These are phyloP conservation scores for Lactifluus subvellereus DNA, from an alignment of 768 basidiomycete species.

Conservation along the genomic window DNA sequence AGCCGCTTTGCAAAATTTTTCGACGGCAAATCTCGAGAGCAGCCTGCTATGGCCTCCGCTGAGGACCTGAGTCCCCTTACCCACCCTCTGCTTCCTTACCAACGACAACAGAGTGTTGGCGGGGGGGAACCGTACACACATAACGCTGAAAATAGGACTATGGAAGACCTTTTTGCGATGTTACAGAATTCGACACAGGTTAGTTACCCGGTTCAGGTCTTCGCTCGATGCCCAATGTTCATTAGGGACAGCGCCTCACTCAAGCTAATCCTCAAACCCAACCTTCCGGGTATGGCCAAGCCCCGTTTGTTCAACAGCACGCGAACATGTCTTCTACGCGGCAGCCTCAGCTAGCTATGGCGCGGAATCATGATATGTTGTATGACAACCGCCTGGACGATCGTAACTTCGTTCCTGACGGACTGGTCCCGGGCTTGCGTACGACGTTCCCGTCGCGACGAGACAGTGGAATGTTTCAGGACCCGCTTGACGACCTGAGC, in stretches of 20 bases:
- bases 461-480: conserved; percentile 50
- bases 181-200: conserved; percentile 73
- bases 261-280: conserved; percentile 23
- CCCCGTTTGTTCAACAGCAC: conserved; percentile 27
- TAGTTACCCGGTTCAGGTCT: conserved; percentile 24
- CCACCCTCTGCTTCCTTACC: conserved; percentile 40
- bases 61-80: conserved; percentile 40
- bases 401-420: conserved; percentile 74
- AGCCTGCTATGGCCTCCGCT: conserved; percentile 34
- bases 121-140: conserved; percentile 36
- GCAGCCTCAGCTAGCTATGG: conserved; percentile 33
- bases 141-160: conserved; percentile 49
- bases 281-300: conserved; percentile 26
- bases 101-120: conserved; percentile 39
- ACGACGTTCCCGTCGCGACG: conserved; percentile 56
- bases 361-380: conserved; percentile 55
- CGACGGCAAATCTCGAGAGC: conserved; percentile 53
- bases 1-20: conserved; percentile 88
- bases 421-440: conserved; percentile 80
- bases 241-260: conserved; percentile 20
- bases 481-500: conserved; percentile 54
- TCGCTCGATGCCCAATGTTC: conserved; percentile 23
- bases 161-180: conserved; percentile 82
- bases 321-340: conserved; percentile 34
- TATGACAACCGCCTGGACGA: conserved; percentile 74